Evolutionary conservation across 2,329 filamentous ascomycete species (phyloP), one percentile per base, ranked within the genome.

Genomic region (Ophiostoma ulmi): DNA sequence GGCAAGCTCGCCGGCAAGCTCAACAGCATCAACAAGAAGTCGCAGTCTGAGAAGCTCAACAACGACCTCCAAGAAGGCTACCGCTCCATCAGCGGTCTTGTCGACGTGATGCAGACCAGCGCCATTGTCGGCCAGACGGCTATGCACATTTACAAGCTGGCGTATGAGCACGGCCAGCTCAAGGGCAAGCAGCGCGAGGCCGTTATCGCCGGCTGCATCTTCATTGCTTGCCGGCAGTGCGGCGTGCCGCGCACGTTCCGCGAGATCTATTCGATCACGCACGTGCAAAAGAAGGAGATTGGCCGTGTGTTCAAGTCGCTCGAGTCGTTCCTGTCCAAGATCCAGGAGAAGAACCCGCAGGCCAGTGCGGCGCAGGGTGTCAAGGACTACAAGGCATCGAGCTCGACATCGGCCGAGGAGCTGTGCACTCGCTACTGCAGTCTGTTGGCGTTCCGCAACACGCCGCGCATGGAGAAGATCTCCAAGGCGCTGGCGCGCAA

Each of bases 211-310:
- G 93, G 94, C 7, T 97, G 94, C 81, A 95, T 99, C 80, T 98
- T 99, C 83, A 94, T 99, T 76, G 93, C 95, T 58, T 98, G 94
- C 79, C 93, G 95, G 64, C 93, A 97, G 80, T 91, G 92, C 77
- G 88, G 89, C 73, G 90, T 94, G 39, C 90, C 92, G 5, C 91
- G 95, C 74, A 97, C 93, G 3, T 99, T 99, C 82, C 89, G 91
- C 67, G 96, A 99, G 80, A 95, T 99, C 76, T 96, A 92, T 81
- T 90, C 93, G 73, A 85, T 98, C 79, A 99, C 95, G 10, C 92
- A 92, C 75, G 94, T 99, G 38, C 90, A 91, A 72, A 97, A 98
- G 84, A 98, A 98, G 82, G 96, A 99, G 78, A 97, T 99, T 74
- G 95, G 95, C 31, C 86, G 94, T 71, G 94, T 94, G 35, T 99